These are phyloP conservation scores for Pyrrhoderma lamaoense DNA, from an alignment of 1,284 basidiomycete species.

Conservation along the genomic window DNA sequence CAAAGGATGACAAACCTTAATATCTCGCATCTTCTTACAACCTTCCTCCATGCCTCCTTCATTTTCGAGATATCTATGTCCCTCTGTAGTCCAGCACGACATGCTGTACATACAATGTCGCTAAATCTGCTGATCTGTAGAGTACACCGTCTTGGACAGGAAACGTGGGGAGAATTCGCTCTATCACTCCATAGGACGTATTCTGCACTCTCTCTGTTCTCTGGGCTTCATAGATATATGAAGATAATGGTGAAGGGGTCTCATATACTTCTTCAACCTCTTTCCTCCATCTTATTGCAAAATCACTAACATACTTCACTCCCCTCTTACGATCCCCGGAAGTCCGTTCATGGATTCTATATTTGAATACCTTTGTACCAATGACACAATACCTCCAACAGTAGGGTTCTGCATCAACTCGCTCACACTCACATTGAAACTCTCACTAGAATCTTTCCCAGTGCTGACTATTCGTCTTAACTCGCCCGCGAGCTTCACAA, in stretches of 20 bases:
- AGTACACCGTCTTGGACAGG: constrained; percentile 44
- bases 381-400: constrained; percentile 29
- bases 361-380: constrained; percentile 17
- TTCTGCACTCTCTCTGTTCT: too few species aligned
- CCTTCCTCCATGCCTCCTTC: constrained; percentile 31
- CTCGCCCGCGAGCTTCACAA: constrained; percentile 33
- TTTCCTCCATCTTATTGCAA: constrained; percentile 26
- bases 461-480: constrained; percentile 22
- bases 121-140: constrained; percentile 33
- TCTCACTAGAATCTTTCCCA: too few species aligned
- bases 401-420: constrained; percentile 36
- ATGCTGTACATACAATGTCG: constrained; percentile 42
- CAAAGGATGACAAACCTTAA: constrained; percentile 30
- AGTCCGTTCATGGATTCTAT: too few species aligned
- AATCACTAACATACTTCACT: constrained; percentile 20
- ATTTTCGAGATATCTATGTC: constrained; percentile 24
- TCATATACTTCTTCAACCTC: constrained; percentile 26
- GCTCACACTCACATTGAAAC: constrained; percentile 25
- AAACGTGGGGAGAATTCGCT: constrained; percentile 37
- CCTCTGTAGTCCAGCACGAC: constrained; percentile 30
- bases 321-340: too few species aligned
- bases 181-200: constrained; percentile 22
- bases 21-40: constrained; percentile 31
- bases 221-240: too few species aligned
- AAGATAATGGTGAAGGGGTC: background rate